Percentiles rank a stretch among this genome's conserved stretches.
Conservation (phyloP, 2,329 filamentous ascomycete genomes). For the Xylariaceae sp. region DNA sequence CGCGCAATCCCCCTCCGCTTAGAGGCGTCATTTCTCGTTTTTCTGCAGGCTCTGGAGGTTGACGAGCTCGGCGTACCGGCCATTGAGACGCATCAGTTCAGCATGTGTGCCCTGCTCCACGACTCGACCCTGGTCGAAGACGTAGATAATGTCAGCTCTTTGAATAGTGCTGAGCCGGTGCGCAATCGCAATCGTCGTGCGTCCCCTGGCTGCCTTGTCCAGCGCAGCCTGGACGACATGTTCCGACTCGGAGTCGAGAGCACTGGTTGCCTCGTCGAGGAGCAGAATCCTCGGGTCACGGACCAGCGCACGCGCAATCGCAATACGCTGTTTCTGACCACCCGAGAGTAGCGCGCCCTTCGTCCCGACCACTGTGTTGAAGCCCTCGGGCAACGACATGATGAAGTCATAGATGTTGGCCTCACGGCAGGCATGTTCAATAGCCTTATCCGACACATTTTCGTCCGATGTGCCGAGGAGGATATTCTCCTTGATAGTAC, state of each 20-base stretch:
- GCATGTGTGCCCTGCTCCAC: slow-evolving; percentile 79
- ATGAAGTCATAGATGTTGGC: slow-evolving; percentile 94
- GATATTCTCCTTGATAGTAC: slow-evolving; percentile 86
- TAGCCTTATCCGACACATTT: slow-evolving; percentile 64
- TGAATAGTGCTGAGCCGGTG: slow-evolving; percentile 91
- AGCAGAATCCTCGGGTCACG: slow-evolving; percentile 86
- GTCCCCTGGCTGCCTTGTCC: slow-evolving; percentile 75
- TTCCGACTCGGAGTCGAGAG: slow-evolving; percentile 72
- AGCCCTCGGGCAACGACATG: slow-evolving; percentile 77
- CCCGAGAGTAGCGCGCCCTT: slow-evolving; percentile 84
- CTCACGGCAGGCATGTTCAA: slow-evolving; percentile 78
- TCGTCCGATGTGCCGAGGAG: slow-evolving; percentile 68
- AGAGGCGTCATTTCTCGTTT: slow-evolving; percentile 31
- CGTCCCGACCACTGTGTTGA: slow-evolving; percentile 78
- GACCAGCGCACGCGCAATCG: slow-evolving; percentile 85
- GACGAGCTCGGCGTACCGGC: slow-evolving; percentile 73
- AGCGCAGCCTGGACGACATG: slow-evolving; percentile 77
- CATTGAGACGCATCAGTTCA: slow-evolving; percentile 65
- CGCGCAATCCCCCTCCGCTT: not conserved
- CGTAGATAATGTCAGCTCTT: slow-evolving; percentile 90
- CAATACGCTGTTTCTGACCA: slow-evolving; percentile 91
- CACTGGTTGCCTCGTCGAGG: slow-evolving; percentile 76
- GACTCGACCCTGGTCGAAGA: slow-evolving; percentile 86
- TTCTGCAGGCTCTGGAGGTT: slow-evolving; percentile 74
- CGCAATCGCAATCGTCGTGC: slow-evolving; percentile 91